Evolutionary conservation across 1,139 yeast species (phyloP).

Genomic region (Meyerozyma guilliermondii): DNA sequence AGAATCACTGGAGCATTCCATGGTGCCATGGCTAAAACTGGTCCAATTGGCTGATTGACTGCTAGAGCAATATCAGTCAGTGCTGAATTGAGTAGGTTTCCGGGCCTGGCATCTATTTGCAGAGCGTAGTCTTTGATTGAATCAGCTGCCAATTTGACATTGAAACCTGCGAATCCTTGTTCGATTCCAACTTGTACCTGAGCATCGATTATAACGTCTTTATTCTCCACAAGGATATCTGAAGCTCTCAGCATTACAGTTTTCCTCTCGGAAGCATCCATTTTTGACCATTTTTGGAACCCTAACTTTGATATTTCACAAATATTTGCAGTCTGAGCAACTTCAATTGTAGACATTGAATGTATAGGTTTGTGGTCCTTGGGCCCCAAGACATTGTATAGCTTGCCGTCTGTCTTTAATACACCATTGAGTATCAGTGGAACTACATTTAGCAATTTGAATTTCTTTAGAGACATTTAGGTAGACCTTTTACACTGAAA

Average conservation of each 20-base stretch:
- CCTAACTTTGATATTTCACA: conserved; percentile 21
- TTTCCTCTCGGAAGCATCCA: conserved; percentile 13
- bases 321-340: conserved; percentile 8
- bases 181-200: conserved; percentile 36
- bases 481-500: too few relatives aligned
- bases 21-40: conserved; percentile 40
- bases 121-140: conserved; percentile 7
- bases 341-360: conserved; percentile 8
- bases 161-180: conserved; percentile 30
- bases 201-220: conserved; percentile 16
- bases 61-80: conserved; percentile 29
- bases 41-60: conserved; percentile 36
- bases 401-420: neutral
- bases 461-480: neutral
- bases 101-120: neutral
- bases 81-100: conserved; percentile 15
- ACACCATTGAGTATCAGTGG: conserved; percentile 18
- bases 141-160: conserved; percentile 17
- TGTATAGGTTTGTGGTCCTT: conserved; percentile 9
- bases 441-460: conserved; percentile 3
- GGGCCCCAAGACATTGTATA: conserved; percentile 13
- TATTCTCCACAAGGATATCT: conserved; percentile 11
- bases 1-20: conserved; percentile 48
- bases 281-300: conserved; percentile 22
- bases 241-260: conserved; percentile 17